Conservation (phyloP, 352 stramenopile genomes). For the Phytophthora fragariaefolia region DNA sequence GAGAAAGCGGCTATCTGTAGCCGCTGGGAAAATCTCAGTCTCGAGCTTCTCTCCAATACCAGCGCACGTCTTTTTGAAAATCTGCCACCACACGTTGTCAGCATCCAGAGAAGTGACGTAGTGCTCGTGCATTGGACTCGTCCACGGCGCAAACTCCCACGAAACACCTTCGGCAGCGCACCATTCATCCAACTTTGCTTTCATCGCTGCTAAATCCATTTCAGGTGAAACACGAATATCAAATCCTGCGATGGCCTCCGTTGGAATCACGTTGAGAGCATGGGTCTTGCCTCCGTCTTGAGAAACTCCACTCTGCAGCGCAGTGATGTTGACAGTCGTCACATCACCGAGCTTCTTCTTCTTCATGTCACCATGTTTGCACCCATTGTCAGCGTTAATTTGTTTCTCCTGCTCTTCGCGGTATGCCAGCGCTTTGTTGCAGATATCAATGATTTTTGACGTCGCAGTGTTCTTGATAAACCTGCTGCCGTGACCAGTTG, state of each 20-base stretch:
- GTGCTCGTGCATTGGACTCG: constrained; percentile 60
- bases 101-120: constrained; percentile 65
- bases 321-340: constrained; percentile 96
- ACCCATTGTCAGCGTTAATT: constrained; percentile 77
- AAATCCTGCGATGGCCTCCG: constrained; percentile 90
- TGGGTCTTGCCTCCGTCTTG: constrained; percentile 83
- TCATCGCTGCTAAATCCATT: constrained; percentile 63
- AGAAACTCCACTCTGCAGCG: constrained; percentile 91
- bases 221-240: constrained; percentile 95
- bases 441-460: constrained; percentile 93
- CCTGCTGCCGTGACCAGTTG: constrained; percentile 88
- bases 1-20: constrained; percentile 95
- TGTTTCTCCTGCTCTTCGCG: constrained; percentile 88
- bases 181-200: constrained; percentile 91
- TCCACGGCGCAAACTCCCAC: constrained; percentile 75
- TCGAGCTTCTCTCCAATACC: constrained; percentile 47
- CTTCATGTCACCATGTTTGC: constrained; percentile 92
- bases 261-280: constrained; percentile 95
- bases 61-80: constrained; percentile 53
- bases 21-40: constrained; percentile 95
- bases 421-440: constrained; percentile 87
- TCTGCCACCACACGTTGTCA: constrained; percentile 59
- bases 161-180: constrained; percentile 85
- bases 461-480: constrained; percentile 96
- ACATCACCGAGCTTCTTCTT: constrained; percentile 95